These are phyloP conservation scores for Verticillium albo-atrum DNA, from an alignment of 2,329 filamentous ascomycete species.

Conservation along the genomic window DNA sequence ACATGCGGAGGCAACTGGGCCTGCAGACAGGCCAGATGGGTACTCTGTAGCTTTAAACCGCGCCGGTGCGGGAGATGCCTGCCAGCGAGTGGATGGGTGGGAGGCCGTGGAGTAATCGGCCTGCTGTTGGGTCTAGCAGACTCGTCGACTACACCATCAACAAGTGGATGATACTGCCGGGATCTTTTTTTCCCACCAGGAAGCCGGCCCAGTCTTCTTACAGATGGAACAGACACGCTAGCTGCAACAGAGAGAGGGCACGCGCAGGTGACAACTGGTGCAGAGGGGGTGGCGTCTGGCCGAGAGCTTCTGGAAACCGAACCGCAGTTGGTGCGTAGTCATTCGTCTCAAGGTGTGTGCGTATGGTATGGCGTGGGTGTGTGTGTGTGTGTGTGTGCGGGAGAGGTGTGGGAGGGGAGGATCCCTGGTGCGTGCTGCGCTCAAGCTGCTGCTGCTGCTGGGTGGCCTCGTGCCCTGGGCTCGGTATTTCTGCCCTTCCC, in stretches of 20 bases:
- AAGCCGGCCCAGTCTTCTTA: not conserved
- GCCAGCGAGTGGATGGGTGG: conserved; percentile 8
- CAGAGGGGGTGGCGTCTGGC: not conserved
- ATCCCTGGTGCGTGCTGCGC: not conserved
- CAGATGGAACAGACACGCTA: not conserved
- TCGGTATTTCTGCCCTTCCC: not conserved
- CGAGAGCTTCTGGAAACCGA: not conserved
- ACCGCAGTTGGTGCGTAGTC: not conserved
- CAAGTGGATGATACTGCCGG: not conserved
- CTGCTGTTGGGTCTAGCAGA: conserved; percentile 1
- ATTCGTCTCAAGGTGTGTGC: not conserved
- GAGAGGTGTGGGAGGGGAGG: not conserved
- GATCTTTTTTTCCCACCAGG: not conserved
- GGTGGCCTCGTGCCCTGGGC: not conserved
- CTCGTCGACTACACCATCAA: not conserved
- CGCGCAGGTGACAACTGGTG: not conserved
- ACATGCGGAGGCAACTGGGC: conserved; percentile 11
- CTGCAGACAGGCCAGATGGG: conserved; percentile 12
- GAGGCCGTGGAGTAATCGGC: conserved; percentile 9
- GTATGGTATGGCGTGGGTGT: not conserved
- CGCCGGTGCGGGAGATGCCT: conserved; percentile 11
- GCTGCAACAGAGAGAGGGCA: not conserved
- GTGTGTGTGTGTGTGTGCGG: not conserved
- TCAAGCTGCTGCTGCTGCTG: not conserved
- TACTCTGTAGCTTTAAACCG: conserved; percentile 8